Base-by-base conservation (phyloP, 768 basidiomycete genomes). In the Kwoniella bestiolae region DNA sequence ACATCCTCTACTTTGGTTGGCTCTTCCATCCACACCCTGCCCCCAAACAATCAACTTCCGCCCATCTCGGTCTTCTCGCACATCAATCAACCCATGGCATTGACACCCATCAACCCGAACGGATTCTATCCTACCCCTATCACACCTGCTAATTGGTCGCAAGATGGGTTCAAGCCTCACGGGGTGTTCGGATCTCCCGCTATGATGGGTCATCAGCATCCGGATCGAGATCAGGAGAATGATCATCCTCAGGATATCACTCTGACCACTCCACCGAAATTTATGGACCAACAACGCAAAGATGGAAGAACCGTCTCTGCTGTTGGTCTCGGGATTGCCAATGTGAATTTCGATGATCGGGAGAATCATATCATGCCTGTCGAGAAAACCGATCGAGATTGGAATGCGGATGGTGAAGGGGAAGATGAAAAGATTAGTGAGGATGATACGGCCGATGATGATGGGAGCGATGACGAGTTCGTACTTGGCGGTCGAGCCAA, bases 301-400 rank as follows among this genome's bases (percentile, higher is more conserved):
- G 56, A 65, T 6, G 25, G 55, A 9, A 51, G 49, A 21, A 45
- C 44, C 7, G 62, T 74, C 41, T 59, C 70, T 1, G 52, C 68
- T n/a, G 75, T 77, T 56, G 76, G 76, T 8, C 53, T 77, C 3
- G 76, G 76, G 25, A 69, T 77, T 44, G 73, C 71, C 44, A 77
- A 77, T 44, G 73, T 77, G 23, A 56, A 71, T 34, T 66, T 75
- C 38, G 68, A 64, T 34, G 71, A 70, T 47, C 64, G 61, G 3
- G 57, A 49, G 11, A 35, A 23, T 18, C 28, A 63, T 34, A 46
- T 49, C 31, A 29, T 26, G 38, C 12, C 3, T 21, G 28, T 18
- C 21, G 55, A 38, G n/a, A 29, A 34, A 45, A 28, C 34, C 5
- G 63, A 64, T 14, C 55, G 63, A n/a, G 59, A 60, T 21, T 45